Evolutionary conservation across 306 rosid genomes (phyloP), one percentile per base, ranked within the genome.

Genomic region (Vigna angularis): DNA sequence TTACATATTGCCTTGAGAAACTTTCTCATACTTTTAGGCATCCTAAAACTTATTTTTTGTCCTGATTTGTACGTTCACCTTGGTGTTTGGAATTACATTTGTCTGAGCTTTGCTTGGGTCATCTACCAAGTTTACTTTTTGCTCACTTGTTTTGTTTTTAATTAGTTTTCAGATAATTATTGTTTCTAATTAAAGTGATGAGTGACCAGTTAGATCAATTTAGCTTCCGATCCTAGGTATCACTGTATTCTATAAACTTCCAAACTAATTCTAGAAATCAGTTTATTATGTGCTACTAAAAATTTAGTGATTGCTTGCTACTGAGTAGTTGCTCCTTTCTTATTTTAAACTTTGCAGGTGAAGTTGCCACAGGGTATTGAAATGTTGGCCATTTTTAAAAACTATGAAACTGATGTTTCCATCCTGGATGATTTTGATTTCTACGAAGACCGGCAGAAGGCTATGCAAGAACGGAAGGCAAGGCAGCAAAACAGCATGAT

Each of bases 391-490:
- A 92, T 92, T 79, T 92, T 90, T 74, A 92, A 90, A 84, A 90
- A 81, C 64, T 86, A 87, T 78, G 95, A 90, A 82, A 87, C 91
- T 15, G 93, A 88, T 26, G 78, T 82, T 80, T 92, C 97, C 18
- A 92, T 92, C 75, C 83, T 92, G 53, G 95, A 92, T 75, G 97
- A 92, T 85, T 92, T 92, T 76, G 95, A 88, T 44, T 92, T 86
- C 82, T 92, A 90, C 36, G 97, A 92, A 86, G 91, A 92, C 66
- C 84, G 97, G 66, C 95, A 92, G 86, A 92, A 90, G 83, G 90
- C 84, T 40, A 92, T 92, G 97, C 91, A 92, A 79, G 95, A 90
- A 53, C 83, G 93, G 53, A 92, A 92, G 88, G 88, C 87, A 38
- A 80, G 88, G 72, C 97, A 88, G 82, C 95, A 92, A 77, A 85